Evolutionary conservation across 2,329 filamentous ascomycete species (phyloP).

Genomic region (Exophiala mesophila): DNA sequence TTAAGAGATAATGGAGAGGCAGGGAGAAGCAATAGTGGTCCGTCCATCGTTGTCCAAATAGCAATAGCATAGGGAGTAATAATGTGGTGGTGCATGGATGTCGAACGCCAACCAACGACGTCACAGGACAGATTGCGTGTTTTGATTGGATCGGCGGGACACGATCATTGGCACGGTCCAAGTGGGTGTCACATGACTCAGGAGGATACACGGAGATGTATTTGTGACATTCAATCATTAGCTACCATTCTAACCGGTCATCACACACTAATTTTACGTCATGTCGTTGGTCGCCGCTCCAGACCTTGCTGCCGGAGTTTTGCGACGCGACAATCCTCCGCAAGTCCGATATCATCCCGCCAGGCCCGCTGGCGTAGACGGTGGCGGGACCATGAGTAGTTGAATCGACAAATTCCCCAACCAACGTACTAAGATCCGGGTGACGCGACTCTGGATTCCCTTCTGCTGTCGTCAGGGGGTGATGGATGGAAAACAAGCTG

Average conservation of each 20-base stretch:
- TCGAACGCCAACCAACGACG: too few relatives aligned
- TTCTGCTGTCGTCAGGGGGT: constrained; percentile 23
- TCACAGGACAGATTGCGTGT: background rate
- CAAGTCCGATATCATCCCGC: constrained; percentile 56
- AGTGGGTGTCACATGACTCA: too few relatives aligned
- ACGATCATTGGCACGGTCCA: too few relatives aligned
- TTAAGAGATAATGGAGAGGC: too few relatives aligned
- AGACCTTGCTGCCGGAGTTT: constrained; percentile 52
- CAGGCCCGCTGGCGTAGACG: constrained; percentile 59
- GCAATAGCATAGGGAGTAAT: too few relatives aligned
- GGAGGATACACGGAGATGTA: too few relatives aligned
- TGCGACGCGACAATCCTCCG: constrained; percentile 49
- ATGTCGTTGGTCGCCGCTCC: constrained; percentile 53
- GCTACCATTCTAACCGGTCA: constrained; percentile 48
- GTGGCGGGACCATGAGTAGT: constrained; percentile 47
- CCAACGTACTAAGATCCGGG: constrained; percentile 44
- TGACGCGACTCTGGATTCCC: constrained; percentile 33
- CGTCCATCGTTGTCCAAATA: too few relatives aligned
- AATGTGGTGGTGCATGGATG: too few relatives aligned
- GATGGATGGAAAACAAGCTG: constrained; percentile 22
- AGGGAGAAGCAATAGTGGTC: too few relatives aligned
- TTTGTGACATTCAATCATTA: background rate
- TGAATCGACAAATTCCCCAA: constrained; percentile 46
- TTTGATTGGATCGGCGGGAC: constrained; percentile 6
- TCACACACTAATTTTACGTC: constrained; percentile 57